phyloP scores from a whole-genome alignment of 1,284 basidiomycete genomes.

The Heliocybe sulcata region DNA sequence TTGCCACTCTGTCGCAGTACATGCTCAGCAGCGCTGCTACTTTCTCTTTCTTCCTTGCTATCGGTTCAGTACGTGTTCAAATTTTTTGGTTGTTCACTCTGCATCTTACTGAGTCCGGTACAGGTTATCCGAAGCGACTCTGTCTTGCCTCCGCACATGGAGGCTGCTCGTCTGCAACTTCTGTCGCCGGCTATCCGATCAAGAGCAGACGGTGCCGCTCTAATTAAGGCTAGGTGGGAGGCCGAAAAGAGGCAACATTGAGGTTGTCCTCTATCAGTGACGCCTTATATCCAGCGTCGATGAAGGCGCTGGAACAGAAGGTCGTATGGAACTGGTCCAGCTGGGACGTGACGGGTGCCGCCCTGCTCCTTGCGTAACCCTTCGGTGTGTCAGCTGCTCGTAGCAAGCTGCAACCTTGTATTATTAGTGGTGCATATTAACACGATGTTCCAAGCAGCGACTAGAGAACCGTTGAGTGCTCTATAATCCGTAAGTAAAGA shows the following conservation, averaged over 20 bases:
- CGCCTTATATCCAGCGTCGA: neutral
- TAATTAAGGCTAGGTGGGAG: conserved; percentile 68
- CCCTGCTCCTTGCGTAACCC: too few relatives aligned
- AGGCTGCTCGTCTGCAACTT: conserved; percentile 53
- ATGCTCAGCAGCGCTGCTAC: conserved; percentile 90
- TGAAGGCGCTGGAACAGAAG: too few relatives aligned
- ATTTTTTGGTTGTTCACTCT: conserved; percentile 1
- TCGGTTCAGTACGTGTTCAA: conserved; percentile 59
- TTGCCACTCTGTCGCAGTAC: conserved; percentile 89
- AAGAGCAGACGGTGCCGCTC: conserved; percentile 54
- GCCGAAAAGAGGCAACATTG: conserved; percentile 40
- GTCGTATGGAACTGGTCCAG: too few relatives aligned
- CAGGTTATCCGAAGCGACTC: conserved; percentile 75
- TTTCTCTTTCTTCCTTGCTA: conserved; percentile 80
- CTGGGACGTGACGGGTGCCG: too few relatives aligned
- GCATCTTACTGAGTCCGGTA: conserved; percentile 6
- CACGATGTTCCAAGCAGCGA: too few relatives aligned
- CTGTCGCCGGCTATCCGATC: conserved; percentile 47
- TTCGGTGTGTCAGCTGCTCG: too few relatives aligned
- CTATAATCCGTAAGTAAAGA: neutral
- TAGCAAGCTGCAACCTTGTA: too few relatives aligned
- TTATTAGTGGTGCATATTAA: too few relatives aligned
- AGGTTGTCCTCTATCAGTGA: neutral
- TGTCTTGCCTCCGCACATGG: conserved; percentile 46
- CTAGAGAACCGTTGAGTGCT: too few relatives aligned